A percentile compares a stretch with the other conserved stretches of the same genome.
phyloP scores from a whole-genome alignment of 768 basidiomycete genomes.

The Trametes villosa region DNA sequence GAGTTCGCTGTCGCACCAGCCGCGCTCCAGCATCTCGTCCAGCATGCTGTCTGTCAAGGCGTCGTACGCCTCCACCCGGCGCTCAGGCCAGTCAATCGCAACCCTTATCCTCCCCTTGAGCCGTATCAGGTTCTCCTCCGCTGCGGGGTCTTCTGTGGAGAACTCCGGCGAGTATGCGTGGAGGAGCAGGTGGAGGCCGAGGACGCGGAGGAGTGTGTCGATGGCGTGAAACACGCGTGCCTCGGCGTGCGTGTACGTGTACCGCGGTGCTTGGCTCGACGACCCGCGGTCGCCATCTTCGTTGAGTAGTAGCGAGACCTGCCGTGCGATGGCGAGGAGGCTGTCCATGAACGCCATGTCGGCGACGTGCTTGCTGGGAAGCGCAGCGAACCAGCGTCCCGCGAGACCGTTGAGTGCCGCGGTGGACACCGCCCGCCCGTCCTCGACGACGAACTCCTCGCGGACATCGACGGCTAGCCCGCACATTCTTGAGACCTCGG shows the following conservation, averaged over 20 bases:
- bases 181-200: constrained; percentile 1
- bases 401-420: constrained; percentile 9
- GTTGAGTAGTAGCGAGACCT: not conserved
- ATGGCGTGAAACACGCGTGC: constrained; percentile 1
- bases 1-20: constrained; percentile 13
- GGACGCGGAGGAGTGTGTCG: not conserved
- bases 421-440: not conserved
- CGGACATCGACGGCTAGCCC: not conserved
- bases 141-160: not conserved
- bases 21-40: not conserved
- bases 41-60: not conserved
- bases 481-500: constrained; percentile 1
- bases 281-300: not conserved
- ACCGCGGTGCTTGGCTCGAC: not conserved
- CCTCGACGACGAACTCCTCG: not conserved
- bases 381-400: not conserved
- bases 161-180: not conserved
- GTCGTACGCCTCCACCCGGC: not conserved
- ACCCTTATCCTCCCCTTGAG: not conserved
- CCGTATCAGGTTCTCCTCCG: not conserved
- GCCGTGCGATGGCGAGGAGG: not conserved
- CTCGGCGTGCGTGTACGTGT: not conserved
- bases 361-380: not conserved
- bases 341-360: not conserved
- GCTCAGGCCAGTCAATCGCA: not conserved